These are phyloP conservation scores for Hippophae tibetana DNA, from an alignment of 306 rosid genomes.

Conservation along the genomic window DNA sequence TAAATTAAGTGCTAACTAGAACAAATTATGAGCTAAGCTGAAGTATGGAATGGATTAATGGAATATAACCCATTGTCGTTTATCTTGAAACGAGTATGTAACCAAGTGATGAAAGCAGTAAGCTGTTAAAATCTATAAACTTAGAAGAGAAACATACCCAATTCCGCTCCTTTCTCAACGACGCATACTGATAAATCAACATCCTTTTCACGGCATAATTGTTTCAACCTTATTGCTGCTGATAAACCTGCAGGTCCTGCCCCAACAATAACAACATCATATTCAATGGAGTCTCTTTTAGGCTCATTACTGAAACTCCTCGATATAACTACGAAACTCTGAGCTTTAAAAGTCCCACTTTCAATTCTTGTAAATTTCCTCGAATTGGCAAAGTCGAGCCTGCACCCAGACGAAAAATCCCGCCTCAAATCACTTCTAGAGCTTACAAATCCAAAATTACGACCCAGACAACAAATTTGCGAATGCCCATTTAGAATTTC, in stretches of 20 bases:
- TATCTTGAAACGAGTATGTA: too few relatives aligned
- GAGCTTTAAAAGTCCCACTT: conserved; percentile 2
- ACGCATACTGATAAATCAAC: conserved; percentile 76
- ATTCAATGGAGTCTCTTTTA: conserved; percentile 58
- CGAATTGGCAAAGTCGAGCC: conserved; percentile 1
- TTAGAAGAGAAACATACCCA: conserved; percentile 41
- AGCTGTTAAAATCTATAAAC: not conserved
- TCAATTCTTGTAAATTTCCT: conserved; percentile 5
- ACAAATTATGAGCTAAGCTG: too few relatives aligned
- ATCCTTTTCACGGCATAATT: conserved; percentile 50
- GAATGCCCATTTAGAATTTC: conserved; percentile 11
- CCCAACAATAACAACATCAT: conserved; percentile 89
- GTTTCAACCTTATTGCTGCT: conserved; percentile 80
- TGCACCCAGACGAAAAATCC: conserved; percentile 19
- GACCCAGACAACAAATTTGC: conserved; percentile 10
- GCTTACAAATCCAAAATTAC: conserved; percentile 10
- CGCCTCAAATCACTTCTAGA: conserved; percentile 7
- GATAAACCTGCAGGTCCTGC: conserved; percentile 97
- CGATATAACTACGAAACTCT: conserved; percentile 1
- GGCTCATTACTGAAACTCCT: conserved; percentile 41
- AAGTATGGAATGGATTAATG: too few relatives aligned
- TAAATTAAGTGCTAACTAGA: too few relatives aligned
- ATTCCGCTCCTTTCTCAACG: conserved; percentile 88
- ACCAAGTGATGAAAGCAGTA: not conserved
- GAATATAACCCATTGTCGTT: too few relatives aligned